These are phyloP conservation scores for Claviceps humidiphila DNA, from an alignment of 2,329 filamentous ascomycete species.

Conservation along the genomic window DNA sequence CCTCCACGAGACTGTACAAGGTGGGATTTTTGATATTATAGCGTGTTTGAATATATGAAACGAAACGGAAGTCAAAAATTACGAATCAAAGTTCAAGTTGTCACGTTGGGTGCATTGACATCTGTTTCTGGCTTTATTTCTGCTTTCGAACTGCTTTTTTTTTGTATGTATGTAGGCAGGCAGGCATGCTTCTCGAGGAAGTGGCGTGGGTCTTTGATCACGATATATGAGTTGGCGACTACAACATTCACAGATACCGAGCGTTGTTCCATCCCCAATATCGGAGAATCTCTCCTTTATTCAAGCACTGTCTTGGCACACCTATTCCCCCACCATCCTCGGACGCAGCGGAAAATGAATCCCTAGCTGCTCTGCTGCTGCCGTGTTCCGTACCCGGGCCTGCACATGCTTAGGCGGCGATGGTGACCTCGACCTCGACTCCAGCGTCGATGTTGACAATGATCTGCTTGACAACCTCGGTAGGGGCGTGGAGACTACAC, in stretches of 20 bases:
- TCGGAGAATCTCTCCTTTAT: not conserved
- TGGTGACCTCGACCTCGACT: constrained; percentile 88
- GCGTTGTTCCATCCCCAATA: not conserved
- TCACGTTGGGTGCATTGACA: too few relatives aligned
- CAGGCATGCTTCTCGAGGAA: too few relatives aligned
- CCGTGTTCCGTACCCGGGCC: not conserved
- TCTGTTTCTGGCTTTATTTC: too few relatives aligned
- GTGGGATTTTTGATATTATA: constrained; percentile 54
- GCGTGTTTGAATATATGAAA: too few relatives aligned
- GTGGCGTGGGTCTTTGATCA: too few relatives aligned
- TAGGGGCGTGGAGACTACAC: constrained; percentile 79
- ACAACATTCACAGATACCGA: not conserved
- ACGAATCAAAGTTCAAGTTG: too few relatives aligned
- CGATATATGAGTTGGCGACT: too few relatives aligned
- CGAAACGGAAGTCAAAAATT: not conserved
- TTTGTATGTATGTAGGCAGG: too few relatives aligned
- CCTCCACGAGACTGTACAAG: constrained; percentile 63
- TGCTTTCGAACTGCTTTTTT: too few relatives aligned
- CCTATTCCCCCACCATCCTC: not conserved
- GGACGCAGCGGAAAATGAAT: not conserved
- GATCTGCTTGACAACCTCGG: constrained; percentile 94
- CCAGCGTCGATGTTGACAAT: constrained; percentile 92
- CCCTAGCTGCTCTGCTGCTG: not conserved
- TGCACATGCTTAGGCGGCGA: constrained; percentile 53
- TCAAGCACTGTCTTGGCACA: constrained; percentile 1